Conservation (phyloP, 1,284 basidiomycete species). For the Volvariella surrecta region DNA sequence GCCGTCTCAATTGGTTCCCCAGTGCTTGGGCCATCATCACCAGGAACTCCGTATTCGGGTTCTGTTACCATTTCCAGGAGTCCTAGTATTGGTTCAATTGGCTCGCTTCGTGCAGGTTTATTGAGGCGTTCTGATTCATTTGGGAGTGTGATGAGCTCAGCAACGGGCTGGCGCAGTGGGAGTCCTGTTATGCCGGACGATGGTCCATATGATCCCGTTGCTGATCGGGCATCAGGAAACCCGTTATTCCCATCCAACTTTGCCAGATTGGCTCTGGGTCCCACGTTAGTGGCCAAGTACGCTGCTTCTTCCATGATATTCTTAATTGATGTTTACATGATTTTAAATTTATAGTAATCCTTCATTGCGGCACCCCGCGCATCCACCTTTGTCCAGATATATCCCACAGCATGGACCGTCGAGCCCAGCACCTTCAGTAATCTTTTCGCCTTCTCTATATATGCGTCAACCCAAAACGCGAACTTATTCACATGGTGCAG, state of each 20-base stretch:
- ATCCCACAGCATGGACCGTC: background rate
- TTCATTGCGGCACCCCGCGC: background rate
- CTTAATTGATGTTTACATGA: background rate
- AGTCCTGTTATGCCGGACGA: slow-evolving; percentile 8
- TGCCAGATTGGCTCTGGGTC: slow-evolving; percentile 46
- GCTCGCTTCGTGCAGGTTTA: background rate
- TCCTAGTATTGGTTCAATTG: background rate
- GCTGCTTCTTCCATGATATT: slow-evolving; percentile 11
- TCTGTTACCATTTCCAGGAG: background rate
- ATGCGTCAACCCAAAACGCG: background rate
- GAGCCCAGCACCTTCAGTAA: background rate
- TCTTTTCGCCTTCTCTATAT: no score
- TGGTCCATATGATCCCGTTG: slow-evolving; percentile 28
- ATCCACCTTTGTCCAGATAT: slow-evolving; percentile 1
- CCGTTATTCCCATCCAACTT: slow-evolving; percentile 65
- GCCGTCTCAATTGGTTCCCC: background rate
- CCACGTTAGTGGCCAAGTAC: slow-evolving; percentile 50
- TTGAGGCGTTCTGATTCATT: background rate
- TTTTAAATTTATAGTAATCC: slow-evolving; percentile 1
- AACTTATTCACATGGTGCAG: background rate
- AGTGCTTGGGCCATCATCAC: slow-evolving; percentile 17
- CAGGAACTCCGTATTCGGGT: slow-evolving; percentile 18
- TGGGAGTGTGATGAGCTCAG: background rate
- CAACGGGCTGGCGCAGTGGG: background rate
- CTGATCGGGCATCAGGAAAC: slow-evolving; percentile 49